Evolutionary conservation across 768 basidiomycete genomes (phyloP).

Genomic region (Paxillus involutus): DNA sequence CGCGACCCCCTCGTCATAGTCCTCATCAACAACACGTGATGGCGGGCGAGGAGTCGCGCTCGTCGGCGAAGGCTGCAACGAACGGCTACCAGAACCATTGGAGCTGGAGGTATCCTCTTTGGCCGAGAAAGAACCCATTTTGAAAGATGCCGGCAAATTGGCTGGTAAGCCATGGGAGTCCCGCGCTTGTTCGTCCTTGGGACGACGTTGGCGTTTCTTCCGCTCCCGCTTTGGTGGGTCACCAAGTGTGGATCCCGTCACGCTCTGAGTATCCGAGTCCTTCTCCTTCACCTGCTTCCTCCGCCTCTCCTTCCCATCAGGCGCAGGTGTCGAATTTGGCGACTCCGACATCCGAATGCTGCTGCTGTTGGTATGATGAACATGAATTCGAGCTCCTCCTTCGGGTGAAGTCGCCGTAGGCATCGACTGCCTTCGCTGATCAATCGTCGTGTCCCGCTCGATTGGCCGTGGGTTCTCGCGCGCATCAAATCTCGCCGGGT

Average conservation of each 20-base stretch:
- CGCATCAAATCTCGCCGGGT: constrained; percentile 53
- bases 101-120: constrained; percentile 64
- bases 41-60: constrained; percentile 59
- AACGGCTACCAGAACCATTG: constrained; percentile 58
- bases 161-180: constrained; percentile 26
- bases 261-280: constrained; percentile 38
- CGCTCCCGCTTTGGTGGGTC: constrained; percentile 59
- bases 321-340: constrained; percentile 45
- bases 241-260: constrained; percentile 27
- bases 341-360: constrained; percentile 58
- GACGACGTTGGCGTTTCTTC: constrained; percentile 44
- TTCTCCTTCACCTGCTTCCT: constrained; percentile 50
- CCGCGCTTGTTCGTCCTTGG: constrained; percentile 44
- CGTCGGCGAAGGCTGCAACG: constrained; percentile 72
- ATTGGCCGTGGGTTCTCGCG: constrained; percentile 38
- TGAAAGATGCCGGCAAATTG: constrained; percentile 33
- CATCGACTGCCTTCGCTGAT: constrained; percentile 36
- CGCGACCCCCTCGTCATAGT: constrained; percentile 92
- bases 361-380: constrained; percentile 26
- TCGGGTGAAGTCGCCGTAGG: constrained; percentile 51
- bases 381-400: constrained; percentile 25
- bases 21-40: constrained; percentile 78
- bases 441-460: constrained; percentile 25
- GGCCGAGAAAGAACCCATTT: constrained; percentile 33
- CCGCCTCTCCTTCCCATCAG: constrained; percentile 47